Evolutionary conservation across 129 eudicot species (phyloP), one percentile per base, ranked within the genome.

Genomic region (Centella asiatica): DNA sequence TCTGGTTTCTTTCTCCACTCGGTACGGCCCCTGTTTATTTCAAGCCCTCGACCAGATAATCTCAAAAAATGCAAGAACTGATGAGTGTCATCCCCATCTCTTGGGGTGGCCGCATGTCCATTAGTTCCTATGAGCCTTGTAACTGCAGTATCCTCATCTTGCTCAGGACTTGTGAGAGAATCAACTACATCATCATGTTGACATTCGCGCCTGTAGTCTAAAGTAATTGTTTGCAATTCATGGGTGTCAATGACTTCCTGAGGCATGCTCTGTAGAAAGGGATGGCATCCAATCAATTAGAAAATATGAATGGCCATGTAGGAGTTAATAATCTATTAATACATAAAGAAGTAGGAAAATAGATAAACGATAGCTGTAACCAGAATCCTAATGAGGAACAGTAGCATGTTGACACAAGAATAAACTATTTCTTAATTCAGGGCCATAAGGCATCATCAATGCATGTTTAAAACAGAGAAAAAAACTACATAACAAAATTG

Each of bases 181-280:
- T 92, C 95, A 29, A 92, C 95, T 4, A 92, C 57, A 14, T 92
- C 95, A 62, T 82, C 86, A 19, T 82, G 90, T 65, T 84, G 95
- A 68, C 95, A 92, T 77, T 92, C 95, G 24, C 94, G 90, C 68
- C 95, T 77, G 60, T 87, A 92, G 53, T 92, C 98, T 67, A 92
- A 69, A 48, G 98, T 90, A 25, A 90, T 84, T 2, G 84, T 84
- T 75, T 87, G 77, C 81, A 90, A 81, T 74, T 90, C 95, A 61
- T 90, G 85, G 20, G 83, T 84, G 70, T 90, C 85, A 20, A 92
- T 80, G 47, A 87, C 73, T 66, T 92, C 98, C 78, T 92, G 82
- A 44, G 98, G 98, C 64, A 87, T 77, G 59, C 98, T 87, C 98
- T 92, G 86, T 49, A 47, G 22, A 61, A 0, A 59, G 6, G 66